Evolutionary conservation across 129 eudicot genomes (phyloP), one percentile per base, ranked within the genome.

Genomic region (Ambrosia artemisiifolia): DNA sequence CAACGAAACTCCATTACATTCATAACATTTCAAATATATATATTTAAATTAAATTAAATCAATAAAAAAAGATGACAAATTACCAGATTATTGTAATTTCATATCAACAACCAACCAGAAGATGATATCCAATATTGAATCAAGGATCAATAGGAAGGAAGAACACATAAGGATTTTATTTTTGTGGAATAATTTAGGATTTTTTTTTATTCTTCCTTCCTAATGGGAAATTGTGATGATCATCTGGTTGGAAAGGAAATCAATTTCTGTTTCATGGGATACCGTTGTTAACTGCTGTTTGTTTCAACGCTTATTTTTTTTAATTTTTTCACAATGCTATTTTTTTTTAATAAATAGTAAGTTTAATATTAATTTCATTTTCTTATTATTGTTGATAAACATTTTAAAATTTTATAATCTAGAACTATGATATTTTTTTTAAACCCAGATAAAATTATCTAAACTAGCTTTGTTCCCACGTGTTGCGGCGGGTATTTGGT

Each of bases 191-290:
- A 11, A 14, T 62, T 73, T 33, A 30, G 46, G 70, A 34, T 46
- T 47, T 30, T 30, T 71, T 62, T 49, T 62, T 30, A 64, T 64
- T 66, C 18, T 44, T 43, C 46, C 3, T 66, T 54, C 36, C 35
- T 7, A 40, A 40, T 7, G 44, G 9, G 46, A 47, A 62, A 71
- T 60, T 44, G 16, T 11, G 69, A 73, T 32, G 63, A 46, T 61
- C 24, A 73, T 46, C 76, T 49, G 55, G 55, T 49, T 49, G 55
- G 56, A 33, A 30, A 35, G 74, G 77, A 73, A 73, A 73, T 73
- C 60, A 20, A 34, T 32, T 72, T 32, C 20, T 62, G 77, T 63
- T 73, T 47, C 38, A 1, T 5, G 46, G 46, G 72, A 42, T 55
- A 71, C 72, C 43, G 3, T 69, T 69, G 3, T 69, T 69, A 24